Conservation (phyloP, 106 monocot species). For the Cymbidium sinense region DNA sequence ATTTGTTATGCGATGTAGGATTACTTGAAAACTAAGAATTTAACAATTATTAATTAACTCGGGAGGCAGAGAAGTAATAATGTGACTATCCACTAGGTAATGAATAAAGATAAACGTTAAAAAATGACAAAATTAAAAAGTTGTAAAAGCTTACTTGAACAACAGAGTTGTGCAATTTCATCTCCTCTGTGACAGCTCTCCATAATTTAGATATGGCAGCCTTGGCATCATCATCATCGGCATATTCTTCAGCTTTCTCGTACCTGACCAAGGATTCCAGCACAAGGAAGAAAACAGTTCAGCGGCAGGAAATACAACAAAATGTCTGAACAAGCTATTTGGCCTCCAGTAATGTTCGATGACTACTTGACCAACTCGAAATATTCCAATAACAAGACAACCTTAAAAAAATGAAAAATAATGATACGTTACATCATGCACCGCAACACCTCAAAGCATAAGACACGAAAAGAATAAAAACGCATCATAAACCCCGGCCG, state of each 20-base stretch:
- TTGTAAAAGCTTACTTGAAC: slow-evolving; percentile 34
- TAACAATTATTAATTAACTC: neutral
- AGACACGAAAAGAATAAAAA: neutral
- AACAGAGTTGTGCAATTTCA: slow-evolving; percentile 50
- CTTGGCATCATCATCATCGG: slow-evolving; percentile 85
- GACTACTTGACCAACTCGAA: neutral
- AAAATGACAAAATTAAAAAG: neutral
- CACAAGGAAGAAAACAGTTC: neutral
- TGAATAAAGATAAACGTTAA: neutral
- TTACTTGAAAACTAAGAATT: neutral
- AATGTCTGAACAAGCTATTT: neutral
- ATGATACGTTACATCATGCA: neutral
- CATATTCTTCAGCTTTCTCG: slow-evolving; percentile 79
- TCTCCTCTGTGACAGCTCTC: slow-evolving; percentile 34
- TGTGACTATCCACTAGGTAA: neutral
- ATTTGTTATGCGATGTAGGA: neutral
- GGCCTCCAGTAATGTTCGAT: neutral
- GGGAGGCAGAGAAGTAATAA: neutral
- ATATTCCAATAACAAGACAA: neutral
- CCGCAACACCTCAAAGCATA: neutral
- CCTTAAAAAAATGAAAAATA: neutral
- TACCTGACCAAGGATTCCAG: slow-evolving; percentile 40
- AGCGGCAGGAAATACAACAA: neutral
- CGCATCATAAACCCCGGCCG: neutral
- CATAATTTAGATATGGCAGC: slow-evolving; percentile 37